Conservation (phyloP, 2,329 filamentous ascomycete genomes). For the Fusarium brachygibbosum region DNA sequence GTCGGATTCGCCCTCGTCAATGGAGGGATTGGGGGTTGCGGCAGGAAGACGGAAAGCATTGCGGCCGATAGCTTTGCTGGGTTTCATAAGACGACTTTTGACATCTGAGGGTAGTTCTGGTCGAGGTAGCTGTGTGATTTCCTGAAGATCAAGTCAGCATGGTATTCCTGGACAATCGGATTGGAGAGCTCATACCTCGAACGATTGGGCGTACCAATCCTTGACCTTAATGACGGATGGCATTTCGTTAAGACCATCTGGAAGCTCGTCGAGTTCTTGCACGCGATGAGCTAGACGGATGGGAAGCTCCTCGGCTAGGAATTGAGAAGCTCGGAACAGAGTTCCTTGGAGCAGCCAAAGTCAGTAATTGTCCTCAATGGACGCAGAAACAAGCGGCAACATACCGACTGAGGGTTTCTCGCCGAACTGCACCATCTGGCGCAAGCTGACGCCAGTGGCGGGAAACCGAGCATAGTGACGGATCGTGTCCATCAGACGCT, state of each 20-base stretch:
- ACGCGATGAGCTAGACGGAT: conserved; percentile 97
- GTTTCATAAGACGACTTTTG: conserved; percentile 81
- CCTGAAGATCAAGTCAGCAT: conserved; percentile 63
- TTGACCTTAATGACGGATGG: conserved; percentile 94
- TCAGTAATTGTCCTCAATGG: conserved; percentile 71
- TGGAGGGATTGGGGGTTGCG: conserved; percentile 90
- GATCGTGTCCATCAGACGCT: conserved; percentile 96
- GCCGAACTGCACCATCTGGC: conserved; percentile 99
- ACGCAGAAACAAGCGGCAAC: conserved; percentile 81
- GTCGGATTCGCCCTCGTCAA: conserved; percentile 84
- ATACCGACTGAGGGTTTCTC: conserved; percentile 90
- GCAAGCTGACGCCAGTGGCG: conserved; percentile 93
- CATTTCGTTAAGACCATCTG: conserved; percentile 98
- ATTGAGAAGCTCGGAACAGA: conserved; percentile 96
- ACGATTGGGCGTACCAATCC: conserved; percentile 99
- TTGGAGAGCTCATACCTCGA: conserved; percentile 76
- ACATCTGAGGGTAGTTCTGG: conserved; percentile 82
- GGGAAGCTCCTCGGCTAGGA: conserved; percentile 96
- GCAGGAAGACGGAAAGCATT: conserved; percentile 79
- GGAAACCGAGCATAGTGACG: conserved; percentile 97
- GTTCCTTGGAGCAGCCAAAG: conserved; percentile 72
- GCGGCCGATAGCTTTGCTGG: conserved; percentile 68
- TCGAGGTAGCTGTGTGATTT: conserved; percentile 88
- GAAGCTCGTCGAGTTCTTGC: conserved; percentile 90
- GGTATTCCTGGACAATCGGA: neutral